These are phyloP conservation scores for Rutidosis leptorrhynchoides DNA, from an alignment of 129 eudicot genomes.

Conservation along the genomic window DNA sequence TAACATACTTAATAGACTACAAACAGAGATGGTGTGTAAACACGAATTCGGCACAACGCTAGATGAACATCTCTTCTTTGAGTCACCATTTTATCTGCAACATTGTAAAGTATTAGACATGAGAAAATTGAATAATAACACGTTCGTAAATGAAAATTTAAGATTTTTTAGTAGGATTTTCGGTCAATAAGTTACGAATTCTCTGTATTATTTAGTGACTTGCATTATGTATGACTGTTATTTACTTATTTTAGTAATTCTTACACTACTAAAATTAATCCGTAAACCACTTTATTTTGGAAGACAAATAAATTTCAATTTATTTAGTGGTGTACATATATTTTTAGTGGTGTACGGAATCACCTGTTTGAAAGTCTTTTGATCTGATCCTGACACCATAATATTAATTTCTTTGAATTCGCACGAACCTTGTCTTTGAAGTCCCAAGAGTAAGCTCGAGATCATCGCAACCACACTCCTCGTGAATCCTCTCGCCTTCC, in stretches of 20 bases:
- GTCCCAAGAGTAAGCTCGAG: constrained; percentile 87
- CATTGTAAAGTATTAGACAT: background rate
- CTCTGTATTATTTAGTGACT: too few relatives aligned
- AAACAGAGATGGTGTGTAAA: background rate
- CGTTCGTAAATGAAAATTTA: background rate
- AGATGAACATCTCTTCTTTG: constrained; percentile 5
- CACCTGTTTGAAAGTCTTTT: too few relatives aligned
- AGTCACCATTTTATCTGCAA: constrained; percentile 27
- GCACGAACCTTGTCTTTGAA: constrained; percentile 54
- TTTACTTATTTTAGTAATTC: too few relatives aligned
- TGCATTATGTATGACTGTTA: too few relatives aligned
- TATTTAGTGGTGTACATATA: too few relatives aligned
- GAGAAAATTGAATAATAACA: background rate
- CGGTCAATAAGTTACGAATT: background rate
- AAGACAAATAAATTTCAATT: too few relatives aligned
- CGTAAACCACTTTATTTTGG: too few relatives aligned
- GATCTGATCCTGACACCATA: background rate
- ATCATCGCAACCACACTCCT: constrained; percentile 64
- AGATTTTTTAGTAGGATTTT: background rate
- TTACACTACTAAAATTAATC: too few relatives aligned
- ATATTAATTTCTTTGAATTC: background rate
- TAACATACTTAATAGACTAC: constrained; percentile 21
- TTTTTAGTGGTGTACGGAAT: too few relatives aligned
- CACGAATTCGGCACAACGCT: background rate
- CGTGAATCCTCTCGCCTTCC: constrained; percentile 96